phyloP scores from a whole-genome alignment of 495 filamentous ascomycete species.

The Neurospora discreta region DNA sequence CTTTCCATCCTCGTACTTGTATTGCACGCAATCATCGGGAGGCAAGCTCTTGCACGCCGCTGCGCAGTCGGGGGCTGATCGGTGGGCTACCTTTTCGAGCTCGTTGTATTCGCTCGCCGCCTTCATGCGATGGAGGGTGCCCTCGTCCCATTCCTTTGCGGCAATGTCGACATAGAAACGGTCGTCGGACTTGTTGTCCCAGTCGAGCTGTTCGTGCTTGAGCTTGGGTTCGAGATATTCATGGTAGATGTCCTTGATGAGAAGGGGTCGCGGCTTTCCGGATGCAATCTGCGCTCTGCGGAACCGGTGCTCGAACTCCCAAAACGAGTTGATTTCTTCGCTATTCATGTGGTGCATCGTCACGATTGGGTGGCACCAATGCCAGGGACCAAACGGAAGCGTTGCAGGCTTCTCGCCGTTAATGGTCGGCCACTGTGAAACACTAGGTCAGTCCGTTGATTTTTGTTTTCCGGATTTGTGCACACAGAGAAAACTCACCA shows the following conservation, averaged over 20 bases:
- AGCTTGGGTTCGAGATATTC: slow-evolving; percentile 30
- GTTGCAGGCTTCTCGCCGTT: slow-evolving; percentile 43
- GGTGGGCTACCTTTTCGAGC: slow-evolving; percentile 26
- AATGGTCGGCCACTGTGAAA: slow-evolving; percentile 41
- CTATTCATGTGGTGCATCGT: slow-evolving; percentile 51
- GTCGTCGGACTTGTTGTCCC: slow-evolving; percentile 39
- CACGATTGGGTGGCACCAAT: slow-evolving; percentile 51
- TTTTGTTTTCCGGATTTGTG: slow-evolving; percentile 27
- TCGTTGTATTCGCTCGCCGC: slow-evolving; percentile 18
- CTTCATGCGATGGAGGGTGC: slow-evolving; percentile 20
- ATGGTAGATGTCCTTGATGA: slow-evolving; percentile 36
- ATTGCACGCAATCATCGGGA: slow-evolving; percentile 27
- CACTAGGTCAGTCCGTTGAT: slow-evolving; percentile 4
- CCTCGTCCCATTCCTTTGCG: slow-evolving; percentile 10
- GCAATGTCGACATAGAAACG: slow-evolving; percentile 25
- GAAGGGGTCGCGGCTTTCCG: slow-evolving; percentile 12
- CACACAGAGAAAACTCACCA: slow-evolving; percentile 26
- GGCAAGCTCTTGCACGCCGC: slow-evolving; percentile 28
- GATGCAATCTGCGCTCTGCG: slow-evolving; percentile 5
- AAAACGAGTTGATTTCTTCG: slow-evolving; percentile 42
- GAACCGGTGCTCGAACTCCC: slow-evolving; percentile 37
- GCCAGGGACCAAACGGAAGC: slow-evolving; percentile 36
- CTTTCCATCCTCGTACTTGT: slow-evolving; percentile 18
- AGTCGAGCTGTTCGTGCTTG: slow-evolving; percentile 26
- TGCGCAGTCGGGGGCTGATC: slow-evolving; percentile 30